A percentile compares a stretch with the other conserved stretches of the same genome.
These are phyloP conservation scores for Calonectria naviculata DNA, from an alignment of 2,329 filamentous ascomycete genomes.

Conservation along the genomic window DNA sequence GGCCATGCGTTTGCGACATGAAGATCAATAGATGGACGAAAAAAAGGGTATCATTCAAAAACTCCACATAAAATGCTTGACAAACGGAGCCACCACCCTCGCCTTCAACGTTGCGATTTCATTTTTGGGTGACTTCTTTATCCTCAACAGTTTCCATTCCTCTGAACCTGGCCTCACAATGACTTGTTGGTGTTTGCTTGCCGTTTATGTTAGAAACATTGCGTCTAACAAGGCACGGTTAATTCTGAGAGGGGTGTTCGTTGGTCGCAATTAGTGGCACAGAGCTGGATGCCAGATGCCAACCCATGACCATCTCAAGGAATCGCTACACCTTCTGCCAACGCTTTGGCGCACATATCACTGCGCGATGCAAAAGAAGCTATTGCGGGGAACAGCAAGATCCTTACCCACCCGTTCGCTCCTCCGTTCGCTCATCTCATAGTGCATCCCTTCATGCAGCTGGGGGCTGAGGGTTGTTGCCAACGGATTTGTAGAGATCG, in stretches of 20 bases:
- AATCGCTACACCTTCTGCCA: background rate
- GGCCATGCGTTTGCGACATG: background rate
- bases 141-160: background rate
- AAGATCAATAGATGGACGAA: background rate
- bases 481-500: slow-evolving; percentile 72
- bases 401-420: too few species aligned
- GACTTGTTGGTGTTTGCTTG: background rate
- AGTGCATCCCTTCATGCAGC: slow-evolving; percentile 32
- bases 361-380: background rate
- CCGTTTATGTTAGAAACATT: background rate
- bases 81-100: background rate
- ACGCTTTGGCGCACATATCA: background rate
- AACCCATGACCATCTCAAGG: background rate
- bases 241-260: too few species aligned
- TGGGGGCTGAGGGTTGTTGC: slow-evolving; percentile 61
- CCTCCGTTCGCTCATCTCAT: background rate
- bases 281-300: background rate
- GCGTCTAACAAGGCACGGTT: background rate
- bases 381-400: too few species aligned
- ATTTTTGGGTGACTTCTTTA: background rate
- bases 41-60: slow-evolving; percentile 38
- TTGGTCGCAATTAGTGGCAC: background rate
- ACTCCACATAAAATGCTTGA: slow-evolving; percentile 16
- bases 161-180: background rate
- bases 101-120: background rate